phyloP scores from a whole-genome alignment of 805 yeast species.

The Candida hungchunana region DNA sequence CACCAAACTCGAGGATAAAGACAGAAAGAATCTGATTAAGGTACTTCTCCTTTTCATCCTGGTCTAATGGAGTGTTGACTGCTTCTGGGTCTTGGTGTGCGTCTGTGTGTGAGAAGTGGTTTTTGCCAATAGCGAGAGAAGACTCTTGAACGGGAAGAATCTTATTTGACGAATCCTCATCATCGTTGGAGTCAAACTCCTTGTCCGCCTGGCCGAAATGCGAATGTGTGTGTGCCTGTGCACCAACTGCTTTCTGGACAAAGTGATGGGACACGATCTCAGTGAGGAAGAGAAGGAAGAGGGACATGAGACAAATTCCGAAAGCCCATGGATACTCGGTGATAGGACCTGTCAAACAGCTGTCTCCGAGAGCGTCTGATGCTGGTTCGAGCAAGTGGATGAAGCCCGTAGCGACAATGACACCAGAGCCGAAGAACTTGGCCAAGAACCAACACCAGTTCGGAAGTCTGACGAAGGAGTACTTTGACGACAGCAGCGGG shows the following conservation, averaged over 20 bases:
- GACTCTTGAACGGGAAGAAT: not conserved
- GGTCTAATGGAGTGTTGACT: conserved; percentile 33
- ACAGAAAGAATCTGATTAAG: conserved; percentile 52
- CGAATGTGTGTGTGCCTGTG: conserved; percentile 41
- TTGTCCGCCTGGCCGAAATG: conserved; percentile 42
- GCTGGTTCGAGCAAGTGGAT: conserved; percentile 74
- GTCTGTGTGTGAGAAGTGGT: conserved; percentile 41
- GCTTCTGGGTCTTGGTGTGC: conserved; percentile 42
- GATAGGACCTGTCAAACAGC: conserved; percentile 61
- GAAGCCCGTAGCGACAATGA: conserved; percentile 77
- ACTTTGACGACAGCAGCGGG: conserved; percentile 57
- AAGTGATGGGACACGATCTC: conserved; percentile 44
- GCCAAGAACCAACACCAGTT: conserved; percentile 60
- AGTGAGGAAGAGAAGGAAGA: conserved; percentile 42
- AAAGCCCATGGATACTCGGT: conserved; percentile 53
- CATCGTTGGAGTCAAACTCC: conserved; percentile 15
- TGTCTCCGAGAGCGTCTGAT: conserved; percentile 46
- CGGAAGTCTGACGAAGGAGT: conserved; percentile 56
- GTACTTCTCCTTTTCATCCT: conserved; percentile 40
- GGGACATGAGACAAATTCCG: conserved; percentile 46
- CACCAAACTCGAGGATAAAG: conserved; percentile 70
- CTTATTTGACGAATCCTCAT: conserved; percentile 6
- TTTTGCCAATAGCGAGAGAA: conserved; percentile 28
- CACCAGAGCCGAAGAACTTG: conserved; percentile 81
- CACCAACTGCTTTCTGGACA: conserved; percentile 32